Evolutionary conservation across 768 basidiomycete genomes (phyloP).

Genomic region (Chalciporus chontae): DNA sequence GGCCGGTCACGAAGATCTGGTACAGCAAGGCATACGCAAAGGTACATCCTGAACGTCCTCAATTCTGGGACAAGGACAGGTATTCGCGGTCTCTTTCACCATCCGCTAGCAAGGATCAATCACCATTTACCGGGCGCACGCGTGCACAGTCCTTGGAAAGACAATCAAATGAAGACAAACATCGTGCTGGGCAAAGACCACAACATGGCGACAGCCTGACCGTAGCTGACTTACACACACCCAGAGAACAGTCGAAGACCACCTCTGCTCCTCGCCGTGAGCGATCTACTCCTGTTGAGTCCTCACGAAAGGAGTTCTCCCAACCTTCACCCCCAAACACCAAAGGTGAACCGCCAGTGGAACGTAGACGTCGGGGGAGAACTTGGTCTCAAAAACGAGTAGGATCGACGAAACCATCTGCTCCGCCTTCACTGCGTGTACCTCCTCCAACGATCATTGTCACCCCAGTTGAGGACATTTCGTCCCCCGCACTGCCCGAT

Average conservation of each 20-base stretch:
- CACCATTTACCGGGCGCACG: too few species aligned
- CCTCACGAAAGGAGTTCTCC: too few species aligned
- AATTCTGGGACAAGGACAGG: not conserved
- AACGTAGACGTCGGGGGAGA: not conserved
- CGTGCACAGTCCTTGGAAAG: not conserved
- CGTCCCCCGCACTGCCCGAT: too few species aligned
- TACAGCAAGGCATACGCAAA: not conserved
- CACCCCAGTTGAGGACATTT: not conserved
- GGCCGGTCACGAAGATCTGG: not conserved
- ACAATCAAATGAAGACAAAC: not conserved
- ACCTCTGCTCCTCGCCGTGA: too few species aligned
- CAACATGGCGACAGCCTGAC: too few species aligned
- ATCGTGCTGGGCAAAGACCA: not conserved
- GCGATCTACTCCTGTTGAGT: too few species aligned
- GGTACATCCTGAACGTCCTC: not conserved
- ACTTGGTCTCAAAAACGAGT: not conserved
- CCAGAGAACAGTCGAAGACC: too few species aligned
- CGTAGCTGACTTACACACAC: too few species aligned
- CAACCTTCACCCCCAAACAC: too few species aligned
- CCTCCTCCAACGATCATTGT: not conserved
- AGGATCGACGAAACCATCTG: not conserved
- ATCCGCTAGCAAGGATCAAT: not conserved
- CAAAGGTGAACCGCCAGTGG: not conserved
- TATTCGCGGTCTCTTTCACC: not conserved
- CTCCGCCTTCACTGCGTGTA: not conserved